Percentiles rank a stretch among this genome's conserved stretches.
phyloP scores from a whole-genome alignment of 2,329 filamentous ascomycete genomes.

The Hymenoscyphus infarciens region DNA sequence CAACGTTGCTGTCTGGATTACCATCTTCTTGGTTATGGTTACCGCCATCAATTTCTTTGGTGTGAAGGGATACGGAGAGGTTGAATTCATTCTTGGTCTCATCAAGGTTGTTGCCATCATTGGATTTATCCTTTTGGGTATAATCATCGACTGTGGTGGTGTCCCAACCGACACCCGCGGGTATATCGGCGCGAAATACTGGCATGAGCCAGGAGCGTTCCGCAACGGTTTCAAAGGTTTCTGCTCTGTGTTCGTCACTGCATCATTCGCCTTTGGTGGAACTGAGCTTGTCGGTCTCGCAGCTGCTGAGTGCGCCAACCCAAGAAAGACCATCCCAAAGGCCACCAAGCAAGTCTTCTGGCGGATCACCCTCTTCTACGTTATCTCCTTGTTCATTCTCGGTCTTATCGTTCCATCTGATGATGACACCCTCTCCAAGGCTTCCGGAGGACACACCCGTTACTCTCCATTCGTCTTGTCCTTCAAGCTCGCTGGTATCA shows the following conservation, averaged over 20 bases:
- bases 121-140: constrained; percentile 69
- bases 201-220: constrained; percentile 78
- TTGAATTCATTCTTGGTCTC: constrained; percentile 84
- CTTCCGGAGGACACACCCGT: constrained; percentile 55
- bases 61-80: constrained; percentile 84
- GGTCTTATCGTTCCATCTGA: constrained; percentile 77
- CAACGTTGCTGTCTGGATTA: constrained; percentile 69
- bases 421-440: constrained; percentile 56
- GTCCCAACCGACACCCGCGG: constrained; percentile 49
- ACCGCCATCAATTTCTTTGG: constrained; percentile 83
- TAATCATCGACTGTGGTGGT: constrained; percentile 27
- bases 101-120: constrained; percentile 83
- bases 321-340: constrained; percentile 74
- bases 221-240: constrained; percentile 80
- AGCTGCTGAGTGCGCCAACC: constrained; percentile 73
- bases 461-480: constrained; percentile 93
- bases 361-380: constrained; percentile 83
- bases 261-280: constrained; percentile 71
- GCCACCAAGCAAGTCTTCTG: constrained; percentile 94
- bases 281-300: constrained; percentile 75
- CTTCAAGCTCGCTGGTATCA: constrained; percentile 79
- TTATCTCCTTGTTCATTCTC: constrained; percentile 76
- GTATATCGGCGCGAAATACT: constrained; percentile 60
- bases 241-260: constrained; percentile 72
- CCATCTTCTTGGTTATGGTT: constrained; percentile 76